These are phyloP conservation scores for Gonapodya sp. DNA, from an alignment of 192 early-diverging fungal genomes.

Conservation along the genomic window DNA sequence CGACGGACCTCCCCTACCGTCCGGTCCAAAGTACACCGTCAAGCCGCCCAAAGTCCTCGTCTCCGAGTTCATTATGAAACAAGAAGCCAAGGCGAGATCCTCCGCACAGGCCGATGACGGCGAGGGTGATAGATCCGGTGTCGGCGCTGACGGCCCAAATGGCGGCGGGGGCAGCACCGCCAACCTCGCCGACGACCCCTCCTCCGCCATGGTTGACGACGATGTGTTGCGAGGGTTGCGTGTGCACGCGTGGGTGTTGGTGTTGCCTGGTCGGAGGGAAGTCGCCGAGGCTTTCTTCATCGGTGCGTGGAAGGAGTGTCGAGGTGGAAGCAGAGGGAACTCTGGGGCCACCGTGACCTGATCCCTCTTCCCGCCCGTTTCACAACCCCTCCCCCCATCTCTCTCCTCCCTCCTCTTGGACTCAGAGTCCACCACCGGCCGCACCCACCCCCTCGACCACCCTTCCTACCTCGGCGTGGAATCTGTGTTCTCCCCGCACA, in stretches of 20 bases:
- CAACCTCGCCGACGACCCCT: background rate
- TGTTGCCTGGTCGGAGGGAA: constrained; percentile 46
- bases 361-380: no score
- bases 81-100: constrained; percentile 31
- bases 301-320: constrained; percentile 20
- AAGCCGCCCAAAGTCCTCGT: constrained; percentile 36
- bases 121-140: constrained; percentile 21
- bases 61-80: constrained; percentile 37
- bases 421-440: constrained; percentile 38
- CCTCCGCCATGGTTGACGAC: constrained; percentile 30
- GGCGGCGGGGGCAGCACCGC: constrained; percentile 9
- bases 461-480: constrained; percentile 47
- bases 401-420: background rate
- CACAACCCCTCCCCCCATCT: background rate
- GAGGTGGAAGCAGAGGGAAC: no score
- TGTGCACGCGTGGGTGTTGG: constrained; percentile 47
- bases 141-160: constrained; percentile 20
- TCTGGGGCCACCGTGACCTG: no score
- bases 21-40: constrained; percentile 27
- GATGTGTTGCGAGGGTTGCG: constrained; percentile 45
- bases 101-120: constrained; percentile 20
- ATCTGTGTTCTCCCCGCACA: constrained; percentile 41
- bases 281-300: constrained; percentile 51
- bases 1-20: no score
- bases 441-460: constrained; percentile 33